Conservation (phyloP, 176 grass and related monocot species). For the Phoenix dactylifera region DNA sequence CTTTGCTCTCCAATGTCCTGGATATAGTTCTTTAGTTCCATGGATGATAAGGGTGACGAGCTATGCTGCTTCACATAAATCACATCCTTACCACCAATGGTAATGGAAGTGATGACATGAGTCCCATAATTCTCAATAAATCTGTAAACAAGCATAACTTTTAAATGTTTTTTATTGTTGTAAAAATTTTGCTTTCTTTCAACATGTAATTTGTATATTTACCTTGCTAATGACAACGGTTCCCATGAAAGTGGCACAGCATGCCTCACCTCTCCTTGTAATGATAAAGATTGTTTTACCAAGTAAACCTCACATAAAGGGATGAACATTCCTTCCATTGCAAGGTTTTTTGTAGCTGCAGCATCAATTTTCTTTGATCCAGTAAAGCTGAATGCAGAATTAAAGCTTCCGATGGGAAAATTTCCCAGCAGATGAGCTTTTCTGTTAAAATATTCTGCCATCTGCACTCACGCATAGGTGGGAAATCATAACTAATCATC, state of each 20-base stretch:
- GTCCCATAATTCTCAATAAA: constrained; percentile 75
- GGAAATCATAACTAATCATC: not conserved
- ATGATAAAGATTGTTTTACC: constrained; percentile 11
- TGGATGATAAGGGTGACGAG: constrained; percentile 31
- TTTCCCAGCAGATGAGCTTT: constrained; percentile 37
- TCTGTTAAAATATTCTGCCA: constrained; percentile 51
- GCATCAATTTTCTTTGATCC: constrained; percentile 54
- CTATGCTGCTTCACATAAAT: constrained; percentile 59
- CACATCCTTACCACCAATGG: constrained; percentile 53
- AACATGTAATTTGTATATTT: constrained; percentile 6
- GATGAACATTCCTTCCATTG: constrained; percentile 33
- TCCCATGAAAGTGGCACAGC: constrained; percentile 51
- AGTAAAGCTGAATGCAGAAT: constrained; percentile 46
- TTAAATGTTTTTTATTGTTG: constrained; percentile 6
- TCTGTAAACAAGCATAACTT: constrained; percentile 26
- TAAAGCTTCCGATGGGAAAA: constrained; percentile 46
- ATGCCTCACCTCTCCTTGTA: constrained; percentile 34
- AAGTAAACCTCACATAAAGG: constrained; percentile 42
- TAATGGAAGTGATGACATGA: constrained; percentile 52
- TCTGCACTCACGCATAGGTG: constrained; percentile 22
- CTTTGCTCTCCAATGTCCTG: constrained; percentile 47
- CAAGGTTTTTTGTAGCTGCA: constrained; percentile 42
- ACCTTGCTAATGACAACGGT: constrained; percentile 49
- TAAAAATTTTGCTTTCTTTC: not conserved
- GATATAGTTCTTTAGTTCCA: constrained; percentile 56